Conservation (phyloP, 2,329 filamentous ascomycete species). For the Talaromyces sp. region DNA sequence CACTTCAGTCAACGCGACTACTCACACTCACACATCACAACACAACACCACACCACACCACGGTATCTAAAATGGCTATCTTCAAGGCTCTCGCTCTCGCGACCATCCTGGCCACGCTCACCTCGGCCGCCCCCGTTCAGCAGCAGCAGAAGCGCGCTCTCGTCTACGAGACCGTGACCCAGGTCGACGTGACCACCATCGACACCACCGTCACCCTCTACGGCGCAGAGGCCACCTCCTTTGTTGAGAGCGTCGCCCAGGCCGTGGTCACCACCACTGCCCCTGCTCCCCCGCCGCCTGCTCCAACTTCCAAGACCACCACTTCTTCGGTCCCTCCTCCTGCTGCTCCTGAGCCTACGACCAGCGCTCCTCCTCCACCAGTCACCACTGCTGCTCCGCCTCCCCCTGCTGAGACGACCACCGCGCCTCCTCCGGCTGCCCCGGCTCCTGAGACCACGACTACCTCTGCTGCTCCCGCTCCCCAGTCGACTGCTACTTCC, state of each 20-base stretch:
- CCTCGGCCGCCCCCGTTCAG: conserved; percentile 25
- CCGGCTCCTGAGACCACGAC: conserved; percentile 15
- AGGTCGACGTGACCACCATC: conserved; percentile 45
- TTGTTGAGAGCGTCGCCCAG: not conserved
- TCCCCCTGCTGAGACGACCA: conserved; percentile 11
- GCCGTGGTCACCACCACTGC: conserved; percentile 10
- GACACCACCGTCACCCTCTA: conserved; percentile 45
- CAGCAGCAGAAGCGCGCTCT: conserved; percentile 38
- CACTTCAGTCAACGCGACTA: conserved; percentile 1
- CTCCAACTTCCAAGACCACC: conserved; percentile 4
- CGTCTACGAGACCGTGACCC: conserved; percentile 45
- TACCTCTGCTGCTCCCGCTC: conserved; percentile 14
- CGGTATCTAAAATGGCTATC: conserved; percentile 27
- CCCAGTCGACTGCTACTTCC: conserved; percentile 2
- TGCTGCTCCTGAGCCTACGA: conserved; percentile 1
- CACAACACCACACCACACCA: conserved; percentile 5
- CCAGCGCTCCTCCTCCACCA: conserved; percentile 10
- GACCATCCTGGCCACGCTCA: conserved; percentile 27
- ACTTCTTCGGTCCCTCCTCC: conserved; percentile 12
- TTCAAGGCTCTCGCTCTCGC: conserved; percentile 32
- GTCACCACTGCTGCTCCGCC: conserved; percentile 15
- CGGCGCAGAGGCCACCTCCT: conserved; percentile 18
- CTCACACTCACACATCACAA: too few species aligned
- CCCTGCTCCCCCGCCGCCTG: not conserved
- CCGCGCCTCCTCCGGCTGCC: conserved; percentile 8